Conservation (phyloP, 2,329 filamentous ascomycete species). For the Botrytis medusae region DNA sequence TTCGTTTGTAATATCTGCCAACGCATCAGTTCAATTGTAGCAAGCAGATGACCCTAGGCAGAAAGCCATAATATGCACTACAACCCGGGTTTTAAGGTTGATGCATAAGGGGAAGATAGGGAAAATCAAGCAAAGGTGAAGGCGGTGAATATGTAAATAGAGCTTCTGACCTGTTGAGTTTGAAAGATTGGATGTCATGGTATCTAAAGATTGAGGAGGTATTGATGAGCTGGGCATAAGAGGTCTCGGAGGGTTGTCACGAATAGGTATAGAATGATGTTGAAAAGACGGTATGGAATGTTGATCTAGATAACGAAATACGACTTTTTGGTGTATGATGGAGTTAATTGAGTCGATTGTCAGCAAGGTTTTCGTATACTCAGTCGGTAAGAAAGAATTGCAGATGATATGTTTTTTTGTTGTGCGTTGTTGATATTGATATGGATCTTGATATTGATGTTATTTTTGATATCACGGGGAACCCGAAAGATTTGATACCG, state of each 20-base stretch:
- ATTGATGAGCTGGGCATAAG: conserved; percentile 15
- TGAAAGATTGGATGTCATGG: conserved; percentile 22
- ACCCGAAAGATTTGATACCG: not conserved
- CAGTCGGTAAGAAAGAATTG: not conserved
- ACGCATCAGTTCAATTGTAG: conserved; percentile 33
- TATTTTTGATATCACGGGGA: conserved; percentile 9
- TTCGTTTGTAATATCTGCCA: conserved; percentile 36
- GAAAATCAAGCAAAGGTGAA: conserved; percentile 6
- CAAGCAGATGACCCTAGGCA: conserved; percentile 31
- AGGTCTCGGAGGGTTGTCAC: conserved; percentile 21
- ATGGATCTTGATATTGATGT: not conserved
- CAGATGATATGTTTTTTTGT: conserved; percentile 11
- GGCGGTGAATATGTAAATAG: conserved; percentile 24
- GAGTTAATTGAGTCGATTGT: not conserved
- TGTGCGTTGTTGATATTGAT: not conserved
- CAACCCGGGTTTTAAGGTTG: conserved; percentile 27
- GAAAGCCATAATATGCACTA: conserved; percentile 29
- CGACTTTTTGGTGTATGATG: not conserved
- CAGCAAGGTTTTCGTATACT: not conserved
- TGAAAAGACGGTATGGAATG: conserved; percentile 17
- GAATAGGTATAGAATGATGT: conserved; percentile 19
- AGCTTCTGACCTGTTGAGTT: conserved; percentile 27
- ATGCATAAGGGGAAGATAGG: conserved; percentile 25
- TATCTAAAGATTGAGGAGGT: conserved; percentile 12
- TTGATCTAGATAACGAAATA: conserved; percentile 14